Percentiles rank a stretch among this genome's conserved stretches.
These are phyloP conservation scores for Ascocoryne sarcoides DNA, from an alignment of 2,329 filamentous ascomycete species.

Conservation along the genomic window DNA sequence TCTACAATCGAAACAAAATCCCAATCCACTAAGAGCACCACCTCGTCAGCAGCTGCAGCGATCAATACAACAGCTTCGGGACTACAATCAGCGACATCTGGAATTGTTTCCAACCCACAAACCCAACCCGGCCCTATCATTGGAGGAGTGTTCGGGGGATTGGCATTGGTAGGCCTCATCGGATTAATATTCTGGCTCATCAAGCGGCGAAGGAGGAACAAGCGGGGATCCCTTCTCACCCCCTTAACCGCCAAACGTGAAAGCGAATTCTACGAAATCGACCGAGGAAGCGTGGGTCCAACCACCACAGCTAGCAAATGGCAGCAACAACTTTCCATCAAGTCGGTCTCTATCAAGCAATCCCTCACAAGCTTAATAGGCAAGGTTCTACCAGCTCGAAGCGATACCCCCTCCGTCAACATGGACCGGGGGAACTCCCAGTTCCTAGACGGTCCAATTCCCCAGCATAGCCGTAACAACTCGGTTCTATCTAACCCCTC, in stretches of 20 bases:
- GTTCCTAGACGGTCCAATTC: slow-evolving; percentile 31
- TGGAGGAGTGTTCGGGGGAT: slow-evolving; percentile 24
- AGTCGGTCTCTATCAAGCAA: slow-evolving; percentile 12
- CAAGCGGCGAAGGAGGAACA: slow-evolving; percentile 16
- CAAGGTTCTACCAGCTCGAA: slow-evolving; percentile 22
- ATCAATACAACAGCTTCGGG: slow-evolving; percentile 3
- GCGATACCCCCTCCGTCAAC: slow-evolving; percentile 36
- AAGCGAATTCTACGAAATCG: slow-evolving; percentile 21
- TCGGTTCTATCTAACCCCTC: slow-evolving; percentile 22
- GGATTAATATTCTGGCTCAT: slow-evolving; percentile 23
- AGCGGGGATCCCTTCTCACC: slow-evolving; percentile 19
- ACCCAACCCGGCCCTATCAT: slow-evolving; percentile 18
- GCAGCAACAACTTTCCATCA: slow-evolving; percentile 10
- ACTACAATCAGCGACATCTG: slow-evolving; percentile 13
- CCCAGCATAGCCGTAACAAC: slow-evolving; percentile 33
- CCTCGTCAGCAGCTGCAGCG: slow-evolving; percentile 1
- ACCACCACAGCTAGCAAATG: slow-evolving; percentile 13
- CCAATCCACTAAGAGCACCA: slow-evolving; percentile 12
- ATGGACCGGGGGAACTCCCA: slow-evolving; percentile 47
- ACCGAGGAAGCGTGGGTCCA: slow-evolving; percentile 15
- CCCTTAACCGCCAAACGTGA: slow-evolving; percentile 17
- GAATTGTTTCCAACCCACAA: slow-evolving; percentile 16
- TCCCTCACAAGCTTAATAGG: slow-evolving; percentile 9
- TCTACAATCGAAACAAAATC: slow-evolving; percentile 7
- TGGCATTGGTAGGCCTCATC: slow-evolving; percentile 22